phyloP scores from a whole-genome alignment of 2,329 filamentous ascomycete genomes.

The Exophiala dermatitidis region DNA sequence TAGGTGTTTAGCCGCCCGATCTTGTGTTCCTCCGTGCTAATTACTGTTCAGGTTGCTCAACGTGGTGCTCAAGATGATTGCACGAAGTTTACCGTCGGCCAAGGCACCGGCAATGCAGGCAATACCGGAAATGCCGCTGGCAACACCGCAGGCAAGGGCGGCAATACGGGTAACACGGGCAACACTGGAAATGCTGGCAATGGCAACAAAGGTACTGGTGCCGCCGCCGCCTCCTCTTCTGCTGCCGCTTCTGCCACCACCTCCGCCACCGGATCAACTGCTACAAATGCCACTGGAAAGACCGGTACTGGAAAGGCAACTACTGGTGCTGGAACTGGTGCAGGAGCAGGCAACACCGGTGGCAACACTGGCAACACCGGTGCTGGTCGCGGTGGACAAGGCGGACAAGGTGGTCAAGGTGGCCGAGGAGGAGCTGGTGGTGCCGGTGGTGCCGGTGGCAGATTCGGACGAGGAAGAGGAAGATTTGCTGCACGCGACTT shows the following conservation, averaged over 20 bases:
- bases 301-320: background rate
- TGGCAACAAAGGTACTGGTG: slow-evolving; percentile 47
- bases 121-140: slow-evolving; percentile 46
- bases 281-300: slow-evolving; percentile 2
- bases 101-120: slow-evolving; percentile 42
- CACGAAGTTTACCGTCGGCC: slow-evolving; percentile 52
- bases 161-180: slow-evolving; percentile 38
- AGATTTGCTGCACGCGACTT: slow-evolving; percentile 22
- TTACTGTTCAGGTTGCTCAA: slow-evolving; percentile 46
- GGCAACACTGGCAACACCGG: slow-evolving; percentile 3
- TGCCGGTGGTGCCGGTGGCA: slow-evolving; percentile 5
- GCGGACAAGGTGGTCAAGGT: slow-evolving; percentile 9
- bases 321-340: slow-evolving; percentile 2
- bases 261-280: background rate
- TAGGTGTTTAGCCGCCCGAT: slow-evolving; percentile 12
- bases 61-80: slow-evolving; percentile 62
- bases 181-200: slow-evolving; percentile 42
- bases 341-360: background rate
- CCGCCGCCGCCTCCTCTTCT: slow-evolving; percentile 26
- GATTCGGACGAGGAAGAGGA: slow-evolving; percentile 17
- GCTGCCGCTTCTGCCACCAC: background rate
- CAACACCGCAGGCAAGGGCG: slow-evolving; percentile 37
- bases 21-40: background rate
- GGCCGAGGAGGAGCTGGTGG: background rate
- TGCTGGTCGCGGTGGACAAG: background rate